A percentile compares a stretch with the other conserved stretches of the same genome.
Evolutionary conservation across 176 grass and related monocot species (phyloP).

Genomic region (Eleusine indica): DNA sequence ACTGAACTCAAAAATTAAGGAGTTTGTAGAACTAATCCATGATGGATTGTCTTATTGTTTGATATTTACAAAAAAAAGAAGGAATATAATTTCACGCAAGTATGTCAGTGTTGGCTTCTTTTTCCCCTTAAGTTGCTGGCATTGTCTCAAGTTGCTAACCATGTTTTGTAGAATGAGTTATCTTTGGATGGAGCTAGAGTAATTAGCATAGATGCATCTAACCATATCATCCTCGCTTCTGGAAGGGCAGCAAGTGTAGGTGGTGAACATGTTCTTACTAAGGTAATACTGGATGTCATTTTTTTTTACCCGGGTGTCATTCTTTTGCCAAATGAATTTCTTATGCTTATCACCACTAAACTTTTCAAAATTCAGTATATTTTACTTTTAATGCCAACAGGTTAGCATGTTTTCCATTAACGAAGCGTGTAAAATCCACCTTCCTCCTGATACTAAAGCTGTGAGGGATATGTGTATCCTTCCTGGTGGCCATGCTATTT

Average conservation of each 20-base stretch:
- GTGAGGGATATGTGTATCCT: slow-evolving; percentile 78
- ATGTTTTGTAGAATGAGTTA: slow-evolving; percentile 70
- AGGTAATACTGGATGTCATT: slow-evolving; percentile 46
- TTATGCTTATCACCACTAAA: slow-evolving; percentile 7
- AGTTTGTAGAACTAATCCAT: background rate
- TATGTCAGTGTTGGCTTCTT: background rate
- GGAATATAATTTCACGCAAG: background rate
- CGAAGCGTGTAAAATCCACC: slow-evolving; percentile 48
- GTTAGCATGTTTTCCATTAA: slow-evolving; percentile 57
- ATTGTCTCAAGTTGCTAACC: background rate
- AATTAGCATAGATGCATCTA: slow-evolving; percentile 75
- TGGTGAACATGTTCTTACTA: slow-evolving; percentile 70
- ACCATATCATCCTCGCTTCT: slow-evolving; percentile 65
- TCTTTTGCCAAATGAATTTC: slow-evolving; percentile 4
- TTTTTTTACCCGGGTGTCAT: background rate
- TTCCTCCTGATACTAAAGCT: slow-evolving; percentile 74
- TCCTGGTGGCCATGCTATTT: slow-evolving; percentile 58
- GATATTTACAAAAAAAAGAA: no score
- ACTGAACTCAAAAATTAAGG: background rate
- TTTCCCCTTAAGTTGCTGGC: background rate
- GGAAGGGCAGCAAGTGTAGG: slow-evolving; percentile 52
- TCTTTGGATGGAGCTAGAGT: slow-evolving; percentile 67
- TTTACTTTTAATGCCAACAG: slow-evolving; percentile 47
- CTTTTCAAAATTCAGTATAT: slow-evolving; percentile 1
- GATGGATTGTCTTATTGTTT: background rate